Evolutionary conservation across 108 stramenopile genomes (phyloP).

Genomic region (Skeletonema tropicum): DNA sequence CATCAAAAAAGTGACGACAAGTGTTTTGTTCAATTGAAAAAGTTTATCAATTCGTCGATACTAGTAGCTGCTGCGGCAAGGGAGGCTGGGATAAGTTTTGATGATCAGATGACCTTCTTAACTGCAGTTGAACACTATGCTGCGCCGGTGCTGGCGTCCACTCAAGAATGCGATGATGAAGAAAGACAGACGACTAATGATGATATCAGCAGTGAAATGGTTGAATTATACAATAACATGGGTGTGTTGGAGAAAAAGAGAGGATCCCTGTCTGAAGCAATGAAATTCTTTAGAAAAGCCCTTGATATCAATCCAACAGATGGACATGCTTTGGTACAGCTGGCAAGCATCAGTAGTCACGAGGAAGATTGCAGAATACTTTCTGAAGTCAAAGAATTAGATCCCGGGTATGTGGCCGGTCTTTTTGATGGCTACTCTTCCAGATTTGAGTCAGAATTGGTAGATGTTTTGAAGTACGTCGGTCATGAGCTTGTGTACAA

Average conservation of each 20-base stretch:
- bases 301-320: constrained; percentile 29
- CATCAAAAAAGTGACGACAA: neutral
- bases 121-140: constrained; percentile 14
- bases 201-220: neutral
- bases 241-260: constrained; percentile 29
- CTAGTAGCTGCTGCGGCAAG: constrained; percentile 33
- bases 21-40: neutral
- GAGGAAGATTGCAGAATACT: constrained; percentile 7
- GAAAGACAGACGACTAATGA: neutral
- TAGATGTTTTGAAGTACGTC: constrained; percentile 25
- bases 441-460: constrained; percentile 32
- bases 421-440: constrained; percentile 35
- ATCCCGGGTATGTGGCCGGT: constrained; percentile 21
- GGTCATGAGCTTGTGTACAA: constrained; percentile 25
- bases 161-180: constrained; percentile 7
- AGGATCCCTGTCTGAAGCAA: constrained; percentile 15
- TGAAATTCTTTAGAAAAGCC: constrained; percentile 17
- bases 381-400: constrained; percentile 10
- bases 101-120: constrained; percentile 25
- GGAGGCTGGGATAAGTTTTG: constrained; percentile 17
- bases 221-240: constrained; percentile 26
- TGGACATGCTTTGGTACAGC: constrained; percentile 37
- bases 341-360: constrained; percentile 18
- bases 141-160: neutral
- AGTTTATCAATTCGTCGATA: constrained; percentile 15